Evolutionary conservation across 176 grass and related monocot species (phyloP), one percentile per base, ranked within the genome.

Genomic region (Oryza australiensis): DNA sequence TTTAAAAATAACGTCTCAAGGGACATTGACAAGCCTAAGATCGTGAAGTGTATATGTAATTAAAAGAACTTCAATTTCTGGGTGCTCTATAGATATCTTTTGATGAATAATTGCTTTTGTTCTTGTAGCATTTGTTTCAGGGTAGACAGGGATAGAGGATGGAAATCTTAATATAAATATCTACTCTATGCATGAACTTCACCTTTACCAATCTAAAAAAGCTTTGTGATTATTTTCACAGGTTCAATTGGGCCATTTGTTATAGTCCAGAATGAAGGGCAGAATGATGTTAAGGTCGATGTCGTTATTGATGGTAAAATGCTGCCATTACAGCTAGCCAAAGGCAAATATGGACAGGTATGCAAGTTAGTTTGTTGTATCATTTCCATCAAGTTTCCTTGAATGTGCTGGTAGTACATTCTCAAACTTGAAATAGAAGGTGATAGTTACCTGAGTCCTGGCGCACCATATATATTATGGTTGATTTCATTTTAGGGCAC

Each of bases 181-280:
- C n/a, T 70, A 40, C 53, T 23, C 18, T 24, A 60, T 23, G n/a
- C 22, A 22, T 66, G 40, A 5, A 26, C 62, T 78, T 78, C 18
- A 45, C 40, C 64, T 78, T 55, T 35, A 15, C 34, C 29, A 6
- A 80, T 70, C 32, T 55, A 43, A 72, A 45, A 78, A 70, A 23
- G 18, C 45, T 2, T 71, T 75, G 64, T 73, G 7, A 83, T 75
- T 79, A 43, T 84, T 76, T 30, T 83, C 11, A 76, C 91, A 97
- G 92, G 57, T 92, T 79, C 74, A 26, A 82, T 33, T 73, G 57
- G 70, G 57, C 24, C 89, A 62, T 83, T 51, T 74, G 35, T 94
- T 79, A 1, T 94, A 85, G 76, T 94, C 62, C 26, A 38, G 68
- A 94, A 94, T 84, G 68, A 75, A 40, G 85, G 82, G 8, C 62